Evolutionary conservation across 169 alveolate species (phyloP).

Genomic region (Cryptosporidium xiaoi): DNA sequence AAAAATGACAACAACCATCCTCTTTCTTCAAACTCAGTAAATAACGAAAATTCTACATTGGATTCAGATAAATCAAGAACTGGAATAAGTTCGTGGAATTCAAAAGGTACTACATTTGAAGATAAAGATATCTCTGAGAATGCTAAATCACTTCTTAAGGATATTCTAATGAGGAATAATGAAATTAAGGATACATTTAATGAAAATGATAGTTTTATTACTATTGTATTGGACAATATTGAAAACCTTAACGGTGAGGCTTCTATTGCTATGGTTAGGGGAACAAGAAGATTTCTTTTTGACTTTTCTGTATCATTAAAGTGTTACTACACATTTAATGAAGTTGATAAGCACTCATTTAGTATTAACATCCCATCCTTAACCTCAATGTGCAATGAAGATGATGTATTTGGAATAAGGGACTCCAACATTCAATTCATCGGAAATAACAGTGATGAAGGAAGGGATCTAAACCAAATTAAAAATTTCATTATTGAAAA

Average conservation of each 20-base stretch:
- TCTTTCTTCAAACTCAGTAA: slow-evolving; percentile 46
- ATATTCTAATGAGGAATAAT: slow-evolving; percentile 78
- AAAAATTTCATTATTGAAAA: slow-evolving; percentile 12
- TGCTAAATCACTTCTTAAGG: slow-evolving; percentile 72
- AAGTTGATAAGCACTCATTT: slow-evolving; percentile 5
- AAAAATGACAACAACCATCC: not conserved
- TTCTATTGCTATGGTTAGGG: slow-evolving; percentile 85
- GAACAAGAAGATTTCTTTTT: slow-evolving; percentile 85
- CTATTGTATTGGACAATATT: slow-evolving; percentile 78
- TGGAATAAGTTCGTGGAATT: slow-evolving; percentile 86
- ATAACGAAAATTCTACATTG: slow-evolving; percentile 12
- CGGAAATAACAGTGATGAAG: not conserved
- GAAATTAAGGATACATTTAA: slow-evolving; percentile 74
- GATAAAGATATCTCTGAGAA: slow-evolving; percentile 82
- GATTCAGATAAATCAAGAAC: slow-evolving; percentile 72
- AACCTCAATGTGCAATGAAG: slow-evolving; percentile 70
- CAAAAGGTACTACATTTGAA: slow-evolving; percentile 87
- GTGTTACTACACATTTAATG: slow-evolving; percentile 16
- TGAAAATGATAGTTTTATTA: slow-evolving; percentile 74
- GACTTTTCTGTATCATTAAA: slow-evolving; percentile 78
- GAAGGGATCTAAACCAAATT: slow-evolving; percentile 5
- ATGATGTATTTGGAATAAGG: slow-evolving; percentile 58
- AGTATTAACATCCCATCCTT: slow-evolving; percentile 41
- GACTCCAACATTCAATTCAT: slow-evolving; percentile 22
- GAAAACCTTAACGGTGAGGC: slow-evolving; percentile 85